Base-by-base conservation (phyloP, 768 basidiomycete genomes). In the Psilocybe azurescens region DNA sequence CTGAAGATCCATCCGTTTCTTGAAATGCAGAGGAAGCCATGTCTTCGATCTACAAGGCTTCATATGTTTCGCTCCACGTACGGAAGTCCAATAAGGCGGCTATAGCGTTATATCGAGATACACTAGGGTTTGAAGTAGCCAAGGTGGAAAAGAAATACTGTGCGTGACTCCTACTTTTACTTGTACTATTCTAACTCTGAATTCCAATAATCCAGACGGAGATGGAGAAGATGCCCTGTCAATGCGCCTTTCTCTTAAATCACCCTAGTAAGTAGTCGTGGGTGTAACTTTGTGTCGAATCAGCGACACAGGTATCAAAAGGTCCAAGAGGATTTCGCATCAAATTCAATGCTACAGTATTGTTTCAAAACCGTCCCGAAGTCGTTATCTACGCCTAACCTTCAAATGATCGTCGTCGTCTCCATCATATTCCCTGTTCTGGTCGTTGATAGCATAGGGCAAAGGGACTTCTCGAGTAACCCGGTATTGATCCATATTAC, bases 31-130 rank as follows among this genome's bases (percentile, higher is more conserved):
- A 98, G 74, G 88, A 94, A 63, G 93, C 96, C 1, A 98, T 99
- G 96, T 82, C 86, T 13, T 85, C 86, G 1, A 83, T 94, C n/a
- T 97, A 96, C 79, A 84, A 86, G 38, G 95, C 95, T 0, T 75
- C 87, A 16, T 91, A 89, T 67, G 93, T 95, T 18, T 93, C 93
- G 0, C 78, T 99, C 20, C 95, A 98, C 67, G 96, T 99, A 30
- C 85, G 97, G 50, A 93, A 94, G 76, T 94, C 94, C n/a, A 98
- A 99, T 72, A 88, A 91, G 59, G 94, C 96, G 0, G 96, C 97
- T 1, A 86, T 98, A 48, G 86, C 84, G 10, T 79, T 98, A 56
- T 99, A 98, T 74, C 85, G 87, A 52, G 95, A 97, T 70, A 89
- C 93, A 1, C 79, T 99, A 5, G 95, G 95, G 2, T 99, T 99